Evolutionary conservation across 768 basidiomycete species (phyloP), one percentile per base, ranked within the genome.

Genomic region (Mycena crocata): DNA sequence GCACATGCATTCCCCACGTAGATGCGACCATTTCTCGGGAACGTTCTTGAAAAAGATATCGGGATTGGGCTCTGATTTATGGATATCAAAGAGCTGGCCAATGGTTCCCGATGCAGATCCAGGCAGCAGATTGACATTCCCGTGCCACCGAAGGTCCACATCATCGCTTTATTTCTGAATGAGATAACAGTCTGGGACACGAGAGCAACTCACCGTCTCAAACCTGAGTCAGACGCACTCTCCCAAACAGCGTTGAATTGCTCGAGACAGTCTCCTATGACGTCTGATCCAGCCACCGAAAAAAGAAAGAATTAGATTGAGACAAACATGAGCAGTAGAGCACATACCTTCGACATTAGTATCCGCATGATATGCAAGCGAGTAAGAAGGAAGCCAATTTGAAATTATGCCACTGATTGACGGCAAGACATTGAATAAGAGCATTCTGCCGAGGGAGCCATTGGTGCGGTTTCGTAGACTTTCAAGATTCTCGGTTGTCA

Each of bases 61-160:
- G 23, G 30, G 15, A 15, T 46, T 54, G 8, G 35, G n/a, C 26
- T 44, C 51, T 21, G 2, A 2, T 5, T 46, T 21, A 21, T 62
- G 61, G 5, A 15, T 31, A 31, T 62, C 50, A 24, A 39, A 62
- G 10, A 62, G 26, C 3, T 54, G 31, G 17, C 50, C 61, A 9
- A 62, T 44, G 10, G 50, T 62, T 3, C 51, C 61, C 12, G 52
- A 19, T 2, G 48, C 13, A 17, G 61, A 24, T 8, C 51, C 61
- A 5, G 51, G 61, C 44, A 62, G 51, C 9, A 54, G 37, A 42
- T 44, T 54, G 13, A 35, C 37, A 24, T 54, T 45, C 21, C 35
- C 32, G 42, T 62, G 61, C 61, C 61, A 62, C 15, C 26, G 42
- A 19, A 62, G 35, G 24, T 51, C 26, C 19, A 62, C 51, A 30